A percentile compares a stretch with the other conserved stretches of the same genome.
Evolutionary conservation across 441 rosid species (phyloP).

Genomic region (Mallotus japonicus): DNA sequence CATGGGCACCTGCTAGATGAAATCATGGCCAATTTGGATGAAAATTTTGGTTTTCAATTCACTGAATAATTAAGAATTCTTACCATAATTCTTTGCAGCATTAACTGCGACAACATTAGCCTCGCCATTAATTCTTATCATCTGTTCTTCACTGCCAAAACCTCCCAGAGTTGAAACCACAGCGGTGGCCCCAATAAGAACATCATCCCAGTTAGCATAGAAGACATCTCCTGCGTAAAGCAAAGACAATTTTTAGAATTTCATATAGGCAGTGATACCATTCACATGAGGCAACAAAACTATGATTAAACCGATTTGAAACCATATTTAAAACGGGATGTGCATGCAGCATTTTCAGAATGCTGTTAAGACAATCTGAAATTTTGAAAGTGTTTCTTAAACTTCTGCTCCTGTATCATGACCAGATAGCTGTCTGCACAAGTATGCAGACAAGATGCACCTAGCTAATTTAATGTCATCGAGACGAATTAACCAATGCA

Average conservation of each 20-base stretch:
- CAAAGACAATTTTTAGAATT: constrained; percentile 15
- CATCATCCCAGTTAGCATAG: constrained; percentile 90
- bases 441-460: background rate
- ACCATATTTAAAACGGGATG: constrained; percentile 1
- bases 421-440: background rate
- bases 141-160: constrained; percentile 85
- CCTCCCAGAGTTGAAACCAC: constrained; percentile 96
- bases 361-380: background rate
- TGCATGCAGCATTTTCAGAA: background rate
- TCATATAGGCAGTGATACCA: background rate
- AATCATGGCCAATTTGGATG: background rate
- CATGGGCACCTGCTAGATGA: background rate
- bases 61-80: constrained; percentile 26
- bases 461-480: background rate
- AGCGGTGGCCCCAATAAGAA: constrained; percentile 79
- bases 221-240: constrained; percentile 75
- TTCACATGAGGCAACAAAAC: background rate
- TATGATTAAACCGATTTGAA: background rate
- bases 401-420: background rate
- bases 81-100: constrained; percentile 81
- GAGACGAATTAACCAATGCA: too few relatives aligned
- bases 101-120: constrained; percentile 77
- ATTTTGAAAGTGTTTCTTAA: background rate
- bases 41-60: background rate
- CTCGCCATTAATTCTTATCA: constrained; percentile 85